Conservation (phyloP, 768 basidiomycete species). For the Coprinellus aureogranulatus region DNA sequence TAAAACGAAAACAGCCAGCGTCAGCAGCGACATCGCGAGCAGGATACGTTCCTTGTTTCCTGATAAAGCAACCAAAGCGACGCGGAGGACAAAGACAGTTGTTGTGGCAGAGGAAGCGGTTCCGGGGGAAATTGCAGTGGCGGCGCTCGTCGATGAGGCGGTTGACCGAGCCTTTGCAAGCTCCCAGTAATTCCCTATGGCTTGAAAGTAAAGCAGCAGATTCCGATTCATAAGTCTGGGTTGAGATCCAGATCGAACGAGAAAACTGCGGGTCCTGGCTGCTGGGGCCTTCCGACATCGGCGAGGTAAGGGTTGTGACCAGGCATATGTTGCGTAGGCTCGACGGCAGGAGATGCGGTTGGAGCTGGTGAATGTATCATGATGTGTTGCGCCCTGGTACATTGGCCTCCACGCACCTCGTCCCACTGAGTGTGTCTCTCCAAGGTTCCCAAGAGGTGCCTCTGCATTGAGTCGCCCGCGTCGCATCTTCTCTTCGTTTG, state of each 20-base stretch:
- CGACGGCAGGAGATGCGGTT: slow-evolving; percentile 56
- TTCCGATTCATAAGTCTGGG: slow-evolving; percentile 58
- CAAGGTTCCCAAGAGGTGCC: slow-evolving; percentile 72
- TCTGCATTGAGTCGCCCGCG: slow-evolving; percentile 77
- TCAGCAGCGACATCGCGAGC: not conserved
- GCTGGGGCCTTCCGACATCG: slow-evolving; percentile 59
- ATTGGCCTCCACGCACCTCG: slow-evolving; percentile 43
- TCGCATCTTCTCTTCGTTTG: slow-evolving; percentile 90
- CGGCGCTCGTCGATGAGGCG: too few relatives aligned
- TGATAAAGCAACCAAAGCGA: not conserved
- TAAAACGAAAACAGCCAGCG: not conserved
- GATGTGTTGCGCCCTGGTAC: slow-evolving; percentile 2
- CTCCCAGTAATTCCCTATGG: not conserved
- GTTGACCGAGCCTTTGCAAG: not conserved
- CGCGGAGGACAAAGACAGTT: not conserved
- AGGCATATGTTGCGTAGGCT: slow-evolving; percentile 45
- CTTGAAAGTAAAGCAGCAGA: too few relatives aligned
- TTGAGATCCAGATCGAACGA: slow-evolving; percentile 84
- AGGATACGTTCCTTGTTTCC: slow-evolving; percentile 1
- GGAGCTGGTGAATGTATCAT: slow-evolving; percentile 46
- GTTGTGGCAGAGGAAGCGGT: not conserved
- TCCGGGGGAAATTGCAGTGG: not conserved
- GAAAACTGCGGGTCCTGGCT: slow-evolving; percentile 47
- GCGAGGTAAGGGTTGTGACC: slow-evolving; percentile 71
- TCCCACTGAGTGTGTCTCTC: slow-evolving; percentile 81